Evolutionary conservation across 192 early-diverging fungal genomes (phyloP).

Genomic region (Rhizophagus clarus): DNA sequence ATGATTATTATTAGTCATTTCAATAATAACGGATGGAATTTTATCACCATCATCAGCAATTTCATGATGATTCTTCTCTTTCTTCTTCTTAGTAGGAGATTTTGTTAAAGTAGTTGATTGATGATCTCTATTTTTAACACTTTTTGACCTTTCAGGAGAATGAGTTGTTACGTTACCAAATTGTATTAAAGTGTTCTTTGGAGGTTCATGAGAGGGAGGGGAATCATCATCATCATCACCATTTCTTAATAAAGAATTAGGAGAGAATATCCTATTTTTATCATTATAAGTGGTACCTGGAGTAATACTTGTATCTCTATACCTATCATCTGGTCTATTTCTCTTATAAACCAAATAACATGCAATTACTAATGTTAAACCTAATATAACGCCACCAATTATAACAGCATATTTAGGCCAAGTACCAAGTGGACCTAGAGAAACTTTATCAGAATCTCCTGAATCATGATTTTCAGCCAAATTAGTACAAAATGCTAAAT

Average conservation of each 20-base stretch:
- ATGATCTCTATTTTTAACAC: not conserved
- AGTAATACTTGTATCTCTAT: not conserved
- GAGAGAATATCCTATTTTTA: not conserved
- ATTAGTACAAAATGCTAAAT: not conserved
- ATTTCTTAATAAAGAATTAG: not conserved
- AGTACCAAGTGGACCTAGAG: slow-evolving; percentile 12
- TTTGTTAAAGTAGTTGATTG: not conserved
- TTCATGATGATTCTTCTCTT: not conserved
- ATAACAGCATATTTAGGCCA: slow-evolving; percentile 16
- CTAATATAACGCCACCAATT: not conserved
- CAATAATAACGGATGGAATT: not conserved
- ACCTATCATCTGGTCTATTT: not conserved
- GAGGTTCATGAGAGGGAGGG: not conserved
- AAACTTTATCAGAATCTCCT: not conserved
- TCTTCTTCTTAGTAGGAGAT: not conserved
- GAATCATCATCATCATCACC: not conserved
- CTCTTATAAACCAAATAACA: slow-evolving; percentile 7
- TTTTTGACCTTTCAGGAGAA: not conserved
- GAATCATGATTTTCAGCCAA: not conserved
- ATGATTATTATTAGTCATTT: not conserved
- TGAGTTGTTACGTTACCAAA: not conserved
- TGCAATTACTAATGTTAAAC: not conserved
- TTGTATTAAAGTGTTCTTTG: not conserved
- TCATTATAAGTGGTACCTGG: not conserved
- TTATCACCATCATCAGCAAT: not conserved